A percentile compares a stretch with the other conserved stretches of the same genome.
Conservation (phyloP, 441 rosid species). For the Jatropha multifida region DNA sequence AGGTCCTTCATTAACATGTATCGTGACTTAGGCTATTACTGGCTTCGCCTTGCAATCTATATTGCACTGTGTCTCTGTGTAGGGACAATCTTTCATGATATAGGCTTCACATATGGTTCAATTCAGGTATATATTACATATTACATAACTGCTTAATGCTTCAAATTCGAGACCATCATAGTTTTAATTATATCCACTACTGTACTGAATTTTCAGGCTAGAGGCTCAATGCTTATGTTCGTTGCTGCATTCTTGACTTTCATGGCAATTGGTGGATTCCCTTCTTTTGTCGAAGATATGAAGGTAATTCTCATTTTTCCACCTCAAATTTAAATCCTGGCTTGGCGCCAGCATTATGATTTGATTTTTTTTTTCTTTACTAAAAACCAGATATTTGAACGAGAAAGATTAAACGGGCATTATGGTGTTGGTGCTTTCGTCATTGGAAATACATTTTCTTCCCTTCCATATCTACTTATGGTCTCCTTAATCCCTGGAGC, state of each 20-base stretch:
- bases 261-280: slow-evolving; percentile 58
- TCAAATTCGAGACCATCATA: background rate
- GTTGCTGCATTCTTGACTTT: slow-evolving; percentile 45
- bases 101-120: slow-evolving; percentile 39
- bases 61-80: slow-evolving; percentile 43
- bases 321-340: no score
- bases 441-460: slow-evolving; percentile 43
- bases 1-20: slow-evolving; percentile 53
- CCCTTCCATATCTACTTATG: slow-evolving; percentile 37
- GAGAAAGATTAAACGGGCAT: slow-evolving; percentile 50
- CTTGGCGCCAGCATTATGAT: background rate
- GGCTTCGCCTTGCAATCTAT: slow-evolving; percentile 48
- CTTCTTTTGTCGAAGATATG: slow-evolving; percentile 53
- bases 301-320: slow-evolving; percentile 25
- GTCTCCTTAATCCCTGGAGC: slow-evolving; percentile 44
- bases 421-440: slow-evolving; percentile 44
- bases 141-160: no score
- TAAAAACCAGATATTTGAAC: slow-evolving; percentile 29
- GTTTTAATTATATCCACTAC: background rate
- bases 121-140: slow-evolving; percentile 36
- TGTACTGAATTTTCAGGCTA: slow-evolving; percentile 30
- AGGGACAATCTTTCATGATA: slow-evolving; percentile 40
- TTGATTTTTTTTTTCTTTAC: background rate
- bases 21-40: slow-evolving; percentile 50
- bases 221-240: slow-evolving; percentile 49